Evolutionary conservation across 768 basidiomycete species (phyloP), one percentile per base, ranked within the genome.

Genomic region (Suillus clintonianus): DNA sequence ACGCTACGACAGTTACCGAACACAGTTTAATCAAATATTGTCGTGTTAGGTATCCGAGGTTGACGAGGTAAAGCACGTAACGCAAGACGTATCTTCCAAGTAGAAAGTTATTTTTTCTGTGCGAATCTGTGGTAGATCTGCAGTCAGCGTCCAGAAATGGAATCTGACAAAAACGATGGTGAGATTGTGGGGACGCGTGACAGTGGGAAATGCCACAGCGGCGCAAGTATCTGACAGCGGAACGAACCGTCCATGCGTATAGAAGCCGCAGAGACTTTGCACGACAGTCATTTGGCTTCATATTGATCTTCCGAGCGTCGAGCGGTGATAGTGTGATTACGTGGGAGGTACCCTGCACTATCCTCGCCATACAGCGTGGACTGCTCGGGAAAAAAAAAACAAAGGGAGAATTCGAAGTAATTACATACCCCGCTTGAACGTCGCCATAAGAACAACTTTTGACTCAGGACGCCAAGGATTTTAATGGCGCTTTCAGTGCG

Each of bases 241-340:
- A 89, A 89, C 88, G 88, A 89, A 79, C 88, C 84, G 72, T 77
- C 72, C 79, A 69, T 59, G 70, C 64, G 53, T 24, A 57, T 15
- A 61, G 39, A 47, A 32, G 59, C 57, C 61, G 14, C 22, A 37
- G 57, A 59, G 50, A 59, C 36, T 39, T 50, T 71, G 71, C 77
- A 68, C 72, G 78, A 74, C 72, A 80, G 86, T 84, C 88, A 87
- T 82, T 76, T 68, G 65, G 83, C 82, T 89, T 87, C 87, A 78
- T 67, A 79, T 81, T 67, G 53, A 77, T 84, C 62, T 84, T 63
- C 76, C 82, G 74, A 71, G 73, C 61, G 22, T 67, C 71, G 48
- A 63, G 61, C 76, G 78, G 75, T 76, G 76, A 76, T 79, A 79
- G 77, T 71, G 80, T 80, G 71, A 73, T 57, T 19, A 58, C 47